These are phyloP conservation scores for Rubus parviflorus DNA, from an alignment of 306 rosid genomes.

Conservation along the genomic window DNA sequence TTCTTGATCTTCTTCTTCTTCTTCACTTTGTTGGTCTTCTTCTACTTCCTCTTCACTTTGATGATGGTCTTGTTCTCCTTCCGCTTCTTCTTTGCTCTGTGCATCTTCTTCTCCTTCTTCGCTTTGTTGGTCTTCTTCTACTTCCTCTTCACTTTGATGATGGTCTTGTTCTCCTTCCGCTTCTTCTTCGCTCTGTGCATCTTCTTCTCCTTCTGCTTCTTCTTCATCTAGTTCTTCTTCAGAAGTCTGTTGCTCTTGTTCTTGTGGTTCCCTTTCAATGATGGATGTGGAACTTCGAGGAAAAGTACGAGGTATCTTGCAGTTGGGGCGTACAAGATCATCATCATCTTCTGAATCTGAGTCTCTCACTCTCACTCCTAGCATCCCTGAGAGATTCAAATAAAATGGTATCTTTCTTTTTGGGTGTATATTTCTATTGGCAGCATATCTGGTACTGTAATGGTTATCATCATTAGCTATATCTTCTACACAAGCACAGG, in stretches of 20 bases:
- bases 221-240: background rate
- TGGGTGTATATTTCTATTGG: background rate
- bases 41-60: too few species aligned
- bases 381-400: background rate
- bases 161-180: background rate
- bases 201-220: background rate
- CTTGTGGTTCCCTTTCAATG: background rate
- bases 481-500: background rate
- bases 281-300: background rate
- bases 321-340: background rate
- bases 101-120: background rate
- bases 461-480: background rate
- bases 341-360: background rate
- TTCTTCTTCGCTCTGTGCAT: background rate
- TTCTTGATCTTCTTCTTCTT: background rate
- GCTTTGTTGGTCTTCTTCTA: background rate
- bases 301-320: background rate
- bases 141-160: background rate
- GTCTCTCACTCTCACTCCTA: background rate
- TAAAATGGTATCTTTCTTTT: background rate
- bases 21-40: background rate
- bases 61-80: too few species aligned
- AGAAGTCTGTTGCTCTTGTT: too few species aligned
- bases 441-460: background rate
- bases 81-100: background rate